Evolutionary conservation across 305 asterid species (phyloP).

Genomic region (Fraxinus nigra): DNA sequence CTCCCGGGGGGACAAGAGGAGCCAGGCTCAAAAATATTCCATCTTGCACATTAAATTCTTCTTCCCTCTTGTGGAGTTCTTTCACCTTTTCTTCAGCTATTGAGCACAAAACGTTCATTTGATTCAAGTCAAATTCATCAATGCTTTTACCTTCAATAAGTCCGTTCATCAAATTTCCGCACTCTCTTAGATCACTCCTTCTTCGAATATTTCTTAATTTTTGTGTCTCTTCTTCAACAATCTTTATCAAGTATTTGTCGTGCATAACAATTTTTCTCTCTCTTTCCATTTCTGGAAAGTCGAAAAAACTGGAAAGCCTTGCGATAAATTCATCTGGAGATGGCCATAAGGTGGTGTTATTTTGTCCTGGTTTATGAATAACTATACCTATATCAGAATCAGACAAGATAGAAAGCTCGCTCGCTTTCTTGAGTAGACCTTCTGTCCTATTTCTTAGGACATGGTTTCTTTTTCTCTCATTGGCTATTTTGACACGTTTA

Average conservation of each 20-base stretch:
- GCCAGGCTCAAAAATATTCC: neutral
- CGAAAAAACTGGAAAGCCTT: conserved; percentile 8
- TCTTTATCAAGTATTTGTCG: conserved; percentile 7
- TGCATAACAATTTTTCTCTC: conserved; percentile 8
- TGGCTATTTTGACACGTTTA: neutral
- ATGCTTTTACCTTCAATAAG: neutral
- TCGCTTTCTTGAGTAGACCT: conserved; percentile 16
- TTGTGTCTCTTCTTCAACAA: neutral
- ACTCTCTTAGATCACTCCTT: neutral
- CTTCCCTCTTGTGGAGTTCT: neutral
- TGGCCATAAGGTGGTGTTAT: conserved; percentile 24
- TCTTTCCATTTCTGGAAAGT: neutral
- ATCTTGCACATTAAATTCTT: neutral
- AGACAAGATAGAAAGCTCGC: conserved; percentile 19
- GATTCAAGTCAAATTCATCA: neutral
- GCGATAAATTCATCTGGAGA: neutral
- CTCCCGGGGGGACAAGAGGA: neutral
- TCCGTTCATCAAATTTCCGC: neutral
- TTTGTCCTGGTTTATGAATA: conserved; percentile 11
- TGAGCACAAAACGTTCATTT: neutral
- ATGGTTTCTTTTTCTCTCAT: conserved; percentile 2
- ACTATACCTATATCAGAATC: conserved; percentile 13
- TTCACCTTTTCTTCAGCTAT: neutral
- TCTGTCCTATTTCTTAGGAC: neutral
- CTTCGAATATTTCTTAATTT: neutral